Evolutionary conservation across 2,329 filamentous ascomycete species (phyloP), one percentile per base, ranked within the genome.

Genomic region (Aspergillus sp.): DNA sequence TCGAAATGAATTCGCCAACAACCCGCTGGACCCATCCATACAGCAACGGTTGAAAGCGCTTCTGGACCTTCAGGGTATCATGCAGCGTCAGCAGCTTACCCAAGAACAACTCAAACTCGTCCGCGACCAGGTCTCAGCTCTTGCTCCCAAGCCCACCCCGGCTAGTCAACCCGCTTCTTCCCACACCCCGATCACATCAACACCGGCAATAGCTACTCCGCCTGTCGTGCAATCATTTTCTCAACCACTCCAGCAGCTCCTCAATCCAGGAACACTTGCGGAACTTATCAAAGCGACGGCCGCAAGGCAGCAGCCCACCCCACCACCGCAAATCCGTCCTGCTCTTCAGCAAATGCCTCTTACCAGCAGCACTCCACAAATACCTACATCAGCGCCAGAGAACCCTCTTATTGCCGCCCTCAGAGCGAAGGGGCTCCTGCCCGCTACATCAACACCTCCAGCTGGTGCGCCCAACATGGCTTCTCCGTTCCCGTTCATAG

Each of bases 1-100:
- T 67, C 89, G 89, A 79, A 83, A 84, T 68, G 89, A 93, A 72
- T 90, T 92, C 80, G 88, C 89, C 67, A 86, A 86, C 67, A 92
- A 89, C 75, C 90, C 90, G 63, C 86, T 89, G 82, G 91, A 97
- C 82, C 79, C 84, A 78, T 86, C 87, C 78, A 84, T 92, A 74
- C 89, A 92, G 75, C 89, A 87, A 73, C 91, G 91, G 79, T 82
- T 97, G 73, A 91, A 92, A 80, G 92, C 93, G 65, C 86, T 97
- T 69, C 82, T 93, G 78, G 91, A 95, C 77, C 85, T 98, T 66
- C 92, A 96, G 80, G 87, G 84, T 68, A 86, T 94, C 68, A 82
- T 97, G 73, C 88, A 91, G 76, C 89, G 84, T 69, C 90, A 92
- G 77, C 88, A 89, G 73, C 83, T 97, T 75, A 89, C 89, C 62